Evolutionary conservation across 2,329 filamentous ascomycete genomes (phyloP).

Genomic region (Venturia aucupariae): DNA sequence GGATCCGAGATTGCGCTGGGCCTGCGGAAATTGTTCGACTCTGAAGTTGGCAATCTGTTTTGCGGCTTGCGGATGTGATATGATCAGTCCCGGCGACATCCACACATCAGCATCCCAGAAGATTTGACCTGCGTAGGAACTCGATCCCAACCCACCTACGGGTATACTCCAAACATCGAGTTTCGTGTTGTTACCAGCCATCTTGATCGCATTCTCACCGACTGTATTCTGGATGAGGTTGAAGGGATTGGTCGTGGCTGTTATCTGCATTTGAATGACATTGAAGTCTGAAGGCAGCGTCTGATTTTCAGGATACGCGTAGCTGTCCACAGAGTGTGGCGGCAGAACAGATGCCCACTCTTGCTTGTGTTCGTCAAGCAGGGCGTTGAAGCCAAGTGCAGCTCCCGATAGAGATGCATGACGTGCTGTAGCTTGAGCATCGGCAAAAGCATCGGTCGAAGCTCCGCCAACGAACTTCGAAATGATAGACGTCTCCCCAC

Average conservation of each 20-base stretch:
- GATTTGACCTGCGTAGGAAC: conserved; percentile 57
- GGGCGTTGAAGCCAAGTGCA: conserved; percentile 44
- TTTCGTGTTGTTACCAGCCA: conserved; percentile 38
- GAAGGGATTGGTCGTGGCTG: conserved; percentile 46
- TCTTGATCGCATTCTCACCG: conserved; percentile 43
- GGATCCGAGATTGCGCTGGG: conserved; percentile 48
- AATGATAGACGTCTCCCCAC: conserved; percentile 45
- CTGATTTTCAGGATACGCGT: conserved; percentile 46
- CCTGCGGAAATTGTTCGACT: conserved; percentile 48
- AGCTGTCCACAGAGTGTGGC: conserved; percentile 53
- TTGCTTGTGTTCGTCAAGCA: conserved; percentile 46
- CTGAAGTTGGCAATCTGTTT: conserved; percentile 58
- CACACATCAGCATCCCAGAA: conserved; percentile 60
- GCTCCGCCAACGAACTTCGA: conserved; percentile 61
- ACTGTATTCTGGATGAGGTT: conserved; percentile 49
- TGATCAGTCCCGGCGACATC: conserved; percentile 59
- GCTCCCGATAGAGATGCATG: conserved; percentile 44
- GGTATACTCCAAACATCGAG: conserved; percentile 55
- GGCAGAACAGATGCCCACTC: conserved; percentile 57
- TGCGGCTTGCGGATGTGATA: conserved; percentile 52
- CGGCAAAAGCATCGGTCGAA: conserved; percentile 56
- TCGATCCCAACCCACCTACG: conserved; percentile 58
- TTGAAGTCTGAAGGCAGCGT: conserved; percentile 47
- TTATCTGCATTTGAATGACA: conserved; percentile 48
- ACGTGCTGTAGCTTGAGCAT: conserved; percentile 47